phyloP scores from a whole-genome alignment of 805 yeast species.

The Saccharomyces kudriavzevii region DNA sequence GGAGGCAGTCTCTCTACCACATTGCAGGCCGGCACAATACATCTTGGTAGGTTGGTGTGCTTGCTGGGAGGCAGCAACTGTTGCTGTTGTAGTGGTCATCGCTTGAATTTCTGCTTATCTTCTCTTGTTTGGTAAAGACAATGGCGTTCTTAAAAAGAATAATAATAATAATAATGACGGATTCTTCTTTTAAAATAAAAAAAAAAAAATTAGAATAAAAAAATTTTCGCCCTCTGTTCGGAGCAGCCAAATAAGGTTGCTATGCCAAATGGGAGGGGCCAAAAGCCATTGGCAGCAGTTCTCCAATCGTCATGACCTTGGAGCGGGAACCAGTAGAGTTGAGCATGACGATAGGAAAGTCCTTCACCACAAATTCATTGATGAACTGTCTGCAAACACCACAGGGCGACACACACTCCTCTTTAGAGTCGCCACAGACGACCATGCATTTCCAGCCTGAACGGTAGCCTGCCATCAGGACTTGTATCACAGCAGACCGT shows the following conservation, averaged over 20 bases:
- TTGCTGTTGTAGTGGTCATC: not conserved
- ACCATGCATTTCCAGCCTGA: not conserved
- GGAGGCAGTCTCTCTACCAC: slow-evolving; percentile 75
- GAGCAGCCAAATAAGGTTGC: not conserved
- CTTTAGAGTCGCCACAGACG: slow-evolving; percentile 12
- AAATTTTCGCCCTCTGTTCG: not conserved
- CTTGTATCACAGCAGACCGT: slow-evolving; percentile 53
- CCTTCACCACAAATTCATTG: slow-evolving; percentile 58
- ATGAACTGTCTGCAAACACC: slow-evolving; percentile 90
- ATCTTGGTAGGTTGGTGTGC: slow-evolving; percentile 2
- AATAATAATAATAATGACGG: not conserved
- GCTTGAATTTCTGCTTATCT: not conserved
- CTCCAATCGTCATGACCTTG: slow-evolving; percentile 43
- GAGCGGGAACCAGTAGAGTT: slow-evolving; percentile 41
- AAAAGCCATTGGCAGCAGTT: slow-evolving; percentile 74
- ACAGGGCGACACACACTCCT: slow-evolving; percentile 69
- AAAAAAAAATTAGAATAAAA: not conserved
- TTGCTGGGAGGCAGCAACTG: not conserved
- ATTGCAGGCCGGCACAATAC: slow-evolving; percentile 70
- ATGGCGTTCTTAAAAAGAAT: not conserved
- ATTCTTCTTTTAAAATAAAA: not conserved
- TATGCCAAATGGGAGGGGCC: slow-evolving; percentile 61
- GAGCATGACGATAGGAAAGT: slow-evolving; percentile 63
- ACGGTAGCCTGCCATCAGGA: slow-evolving; percentile 9
- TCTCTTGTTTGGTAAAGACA: not conserved